Evolutionary conservation across 176 grass and related monocot species (phyloP), one percentile per base, ranked within the genome.

Genomic region (Luzula sylvatica): DNA sequence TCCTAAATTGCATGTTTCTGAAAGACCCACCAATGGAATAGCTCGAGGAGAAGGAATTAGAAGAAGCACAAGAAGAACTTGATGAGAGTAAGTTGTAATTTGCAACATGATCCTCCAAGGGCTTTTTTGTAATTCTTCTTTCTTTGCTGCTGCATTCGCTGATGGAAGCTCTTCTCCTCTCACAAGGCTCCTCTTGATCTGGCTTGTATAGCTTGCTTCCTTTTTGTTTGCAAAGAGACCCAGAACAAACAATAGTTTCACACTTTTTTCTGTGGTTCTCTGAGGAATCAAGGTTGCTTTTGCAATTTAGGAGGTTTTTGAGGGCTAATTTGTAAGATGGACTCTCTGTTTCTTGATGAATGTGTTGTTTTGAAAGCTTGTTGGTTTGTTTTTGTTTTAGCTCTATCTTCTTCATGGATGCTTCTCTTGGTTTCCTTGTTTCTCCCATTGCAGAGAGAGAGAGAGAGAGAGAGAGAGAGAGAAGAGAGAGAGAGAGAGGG

Each of bases 321-420:
- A 94, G 82, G 26, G 82, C 78, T 42, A 75, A 52, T 65, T 66
- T 78, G 71, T 82, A 82, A 24, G 82, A 83, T 1, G 87, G 87
- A 61, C 82, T 87, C 43, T 78, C 83, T 5, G 42, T 26, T 51
- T 69, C 77, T 2, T 20, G 3, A 26, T 32, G 16, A 2, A 49
- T 41, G 48, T 65, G 50, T 59, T 57, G 54, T 54, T 65, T 46
- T 52, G 43, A 52, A 35, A n/a, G 25, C 30, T 6, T 71, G 53
- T 42, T 42, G 9, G 4, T 4, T 26, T 54, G 55, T 26, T 21
- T 46, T 39, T 7, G 25, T 2, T 7, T 54, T 0, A 23, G 38
- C 18, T 65, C 21, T 46, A 35, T 50, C 68, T 56, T 56, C 51
- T 69, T 55, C 35, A 55, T 32, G 7, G 23, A 66, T 52, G 23